Conservation (phyloP, 352 stramenopile genomes). For the Pythium monospermum region DNA sequence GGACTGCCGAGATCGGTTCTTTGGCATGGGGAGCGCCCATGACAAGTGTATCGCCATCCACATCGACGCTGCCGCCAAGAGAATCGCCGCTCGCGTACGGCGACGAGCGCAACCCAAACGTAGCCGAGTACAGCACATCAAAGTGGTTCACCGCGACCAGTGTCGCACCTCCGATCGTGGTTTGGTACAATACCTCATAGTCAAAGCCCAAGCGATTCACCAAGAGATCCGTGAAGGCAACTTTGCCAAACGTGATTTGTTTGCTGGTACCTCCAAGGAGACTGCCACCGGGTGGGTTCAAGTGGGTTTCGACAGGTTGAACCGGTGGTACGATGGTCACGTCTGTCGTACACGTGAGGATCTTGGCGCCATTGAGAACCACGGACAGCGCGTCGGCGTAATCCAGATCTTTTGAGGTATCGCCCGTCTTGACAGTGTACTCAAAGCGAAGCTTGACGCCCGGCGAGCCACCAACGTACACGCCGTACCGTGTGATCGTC, state of each 20-base stretch:
- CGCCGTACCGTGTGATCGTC: slow-evolving; percentile 51
- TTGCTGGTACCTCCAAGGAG: slow-evolving; percentile 36
- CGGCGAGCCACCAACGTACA: slow-evolving; percentile 52
- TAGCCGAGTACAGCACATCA: slow-evolving; percentile 66
- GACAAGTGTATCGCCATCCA: slow-evolving; percentile 61
- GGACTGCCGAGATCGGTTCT: slow-evolving; percentile 57
- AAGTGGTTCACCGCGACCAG: slow-evolving; percentile 53
- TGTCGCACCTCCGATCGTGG: slow-evolving; percentile 29
- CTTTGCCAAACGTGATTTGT: slow-evolving; percentile 50
- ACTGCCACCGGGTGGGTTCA: slow-evolving; percentile 70
- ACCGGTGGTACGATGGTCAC: slow-evolving; percentile 24
- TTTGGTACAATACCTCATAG: slow-evolving; percentile 60
- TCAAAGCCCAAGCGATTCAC: slow-evolving; percentile 68
- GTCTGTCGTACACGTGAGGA: slow-evolving; percentile 58
- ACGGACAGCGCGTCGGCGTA: slow-evolving; percentile 55
- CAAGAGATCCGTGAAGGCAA: slow-evolving; percentile 62
- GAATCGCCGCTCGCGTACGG: slow-evolving; percentile 52
- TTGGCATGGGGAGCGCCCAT: slow-evolving; percentile 58
- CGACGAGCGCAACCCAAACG: slow-evolving; percentile 56
- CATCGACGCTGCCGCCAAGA: slow-evolving; percentile 60
- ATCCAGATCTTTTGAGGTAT: slow-evolving; percentile 57
- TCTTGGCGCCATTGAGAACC: slow-evolving; percentile 59
- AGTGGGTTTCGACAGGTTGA: slow-evolving; percentile 59
- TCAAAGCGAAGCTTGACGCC: slow-evolving; percentile 54
- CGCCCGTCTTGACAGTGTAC: slow-evolving; percentile 69